Evolutionary conservation across 2,329 filamentous ascomycete genomes (phyloP).

Genomic region (Tolypocladium endophyticum): DNA sequence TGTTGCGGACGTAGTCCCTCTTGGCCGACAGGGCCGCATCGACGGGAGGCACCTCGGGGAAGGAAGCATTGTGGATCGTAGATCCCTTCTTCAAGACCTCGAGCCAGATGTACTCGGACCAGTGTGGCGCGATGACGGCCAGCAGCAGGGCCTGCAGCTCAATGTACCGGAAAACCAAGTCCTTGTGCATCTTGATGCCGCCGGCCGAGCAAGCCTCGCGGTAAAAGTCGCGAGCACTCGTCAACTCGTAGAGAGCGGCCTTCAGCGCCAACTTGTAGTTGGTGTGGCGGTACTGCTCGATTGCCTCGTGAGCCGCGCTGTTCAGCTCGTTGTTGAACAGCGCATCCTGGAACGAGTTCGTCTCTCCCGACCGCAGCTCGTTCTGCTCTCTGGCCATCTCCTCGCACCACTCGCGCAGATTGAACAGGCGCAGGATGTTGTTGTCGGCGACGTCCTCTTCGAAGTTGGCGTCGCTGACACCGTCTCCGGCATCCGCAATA

Average conservation of each 20-base stretch:
- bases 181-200: slow-evolving; percentile 77
- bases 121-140: slow-evolving; percentile 81
- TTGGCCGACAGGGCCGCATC: slow-evolving; percentile 63
- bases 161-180: slow-evolving; percentile 69
- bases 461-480: slow-evolving; percentile 92
- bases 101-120: slow-evolving; percentile 87
- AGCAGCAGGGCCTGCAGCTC: slow-evolving; percentile 78
- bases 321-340: slow-evolving; percentile 94
- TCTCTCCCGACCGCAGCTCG: slow-evolving; percentile 61
- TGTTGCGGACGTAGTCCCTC: slow-evolving; percentile 69
- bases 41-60: slow-evolving; percentile 47
- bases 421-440: slow-evolving; percentile 75
- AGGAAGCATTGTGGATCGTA: slow-evolving; percentile 65
- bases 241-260: slow-evolving; percentile 81
- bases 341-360: slow-evolving; percentile 71
- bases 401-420: slow-evolving; percentile 83
- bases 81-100: slow-evolving; percentile 72
- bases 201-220: slow-evolving; percentile 69
- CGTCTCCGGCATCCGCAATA: slow-evolving; percentile 88
- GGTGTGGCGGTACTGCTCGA: slow-evolving; percentile 66
- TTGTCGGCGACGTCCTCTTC: slow-evolving; percentile 91
- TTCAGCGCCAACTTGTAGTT: slow-evolving; percentile 76
- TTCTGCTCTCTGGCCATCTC: slow-evolving; percentile 63
- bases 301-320: slow-evolving; percentile 65
- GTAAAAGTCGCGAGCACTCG: slow-evolving; percentile 80